Conservation (phyloP, 352 stramenopile species). For the Phytophthora chlamydospora region DNA sequence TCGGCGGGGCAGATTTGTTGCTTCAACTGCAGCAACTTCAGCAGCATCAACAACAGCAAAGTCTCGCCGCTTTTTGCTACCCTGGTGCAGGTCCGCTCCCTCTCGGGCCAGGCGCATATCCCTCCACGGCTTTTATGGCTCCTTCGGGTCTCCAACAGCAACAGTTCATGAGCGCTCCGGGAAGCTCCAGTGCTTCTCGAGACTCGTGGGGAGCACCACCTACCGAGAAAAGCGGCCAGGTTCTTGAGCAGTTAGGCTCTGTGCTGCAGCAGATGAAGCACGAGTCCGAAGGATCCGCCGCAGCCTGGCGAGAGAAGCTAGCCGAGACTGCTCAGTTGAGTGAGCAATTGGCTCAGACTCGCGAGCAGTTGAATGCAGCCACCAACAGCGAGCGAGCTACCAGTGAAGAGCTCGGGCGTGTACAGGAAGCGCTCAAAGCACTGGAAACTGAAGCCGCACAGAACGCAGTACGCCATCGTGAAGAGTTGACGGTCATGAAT, state of each 20-base stretch:
- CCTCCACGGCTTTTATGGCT: slow-evolving; percentile 14
- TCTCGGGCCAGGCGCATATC: slow-evolving; percentile 22
- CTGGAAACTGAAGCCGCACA: slow-evolving; percentile 39
- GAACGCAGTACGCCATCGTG: slow-evolving; percentile 42
- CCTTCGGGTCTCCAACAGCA: slow-evolving; percentile 20
- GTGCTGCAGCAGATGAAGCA: slow-evolving; percentile 81
- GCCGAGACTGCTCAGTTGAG: slow-evolving; percentile 60
- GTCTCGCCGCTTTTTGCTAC: slow-evolving; percentile 45
- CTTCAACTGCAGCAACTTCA: slow-evolving; percentile 62
- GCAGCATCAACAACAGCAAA: slow-evolving; percentile 49
- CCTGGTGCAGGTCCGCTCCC: slow-evolving; percentile 18
- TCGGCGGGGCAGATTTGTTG: slow-evolving; percentile 38
- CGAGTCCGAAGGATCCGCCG: slow-evolving; percentile 62
- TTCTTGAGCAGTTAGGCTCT: slow-evolving; percentile 67
- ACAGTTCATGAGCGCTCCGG: slow-evolving; percentile 21
- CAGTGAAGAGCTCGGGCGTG: slow-evolving; percentile 40
- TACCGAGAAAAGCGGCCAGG: slow-evolving; percentile 65
- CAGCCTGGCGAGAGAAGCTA: slow-evolving; percentile 68
- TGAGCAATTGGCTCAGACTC: slow-evolving; percentile 37
- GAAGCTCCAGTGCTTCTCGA: slow-evolving; percentile 23
- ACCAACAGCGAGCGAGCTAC: slow-evolving; percentile 44
- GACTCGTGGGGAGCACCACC: slow-evolving; percentile 23
- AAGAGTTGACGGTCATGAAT: slow-evolving; percentile 68
- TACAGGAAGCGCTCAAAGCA: slow-evolving; percentile 44
- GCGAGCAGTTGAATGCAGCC: slow-evolving; percentile 42